Evolutionary conservation across 345 rosid genomes (phyloP).

Genomic region (Passiflora organensis): DNA sequence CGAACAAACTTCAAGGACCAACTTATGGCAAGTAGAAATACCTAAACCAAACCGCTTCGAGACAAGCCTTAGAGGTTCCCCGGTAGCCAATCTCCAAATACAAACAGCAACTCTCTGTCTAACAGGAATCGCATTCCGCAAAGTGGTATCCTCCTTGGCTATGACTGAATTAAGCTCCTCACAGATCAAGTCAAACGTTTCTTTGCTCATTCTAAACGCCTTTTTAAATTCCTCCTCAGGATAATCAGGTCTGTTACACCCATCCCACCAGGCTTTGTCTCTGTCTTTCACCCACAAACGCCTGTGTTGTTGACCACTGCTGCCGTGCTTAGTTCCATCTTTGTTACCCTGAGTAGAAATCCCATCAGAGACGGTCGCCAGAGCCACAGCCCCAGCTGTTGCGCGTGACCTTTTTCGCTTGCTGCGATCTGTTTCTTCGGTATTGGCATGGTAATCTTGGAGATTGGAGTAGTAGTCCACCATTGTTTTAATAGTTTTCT

Average conservation of each 20-base stretch:
- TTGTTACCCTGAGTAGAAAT: not conserved
- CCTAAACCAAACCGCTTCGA: constrained; percentile 76
- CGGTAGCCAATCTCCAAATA: constrained; percentile 80
- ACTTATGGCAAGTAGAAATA: constrained; percentile 74
- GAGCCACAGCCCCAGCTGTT: constrained; percentile 29
- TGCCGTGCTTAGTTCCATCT: not conserved
- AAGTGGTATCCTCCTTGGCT: constrained; percentile 82
- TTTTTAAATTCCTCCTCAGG: constrained; percentile 75
- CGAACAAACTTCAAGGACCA: constrained; percentile 71
- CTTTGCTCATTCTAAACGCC: constrained; percentile 77
- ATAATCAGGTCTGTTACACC: constrained; percentile 62
- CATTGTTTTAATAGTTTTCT: constrained; percentile 28
- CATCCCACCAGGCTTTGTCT: constrained; percentile 92
- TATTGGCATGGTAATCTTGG: constrained; percentile 34
- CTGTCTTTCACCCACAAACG: constrained; percentile 92
- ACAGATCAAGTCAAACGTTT: constrained; percentile 74
- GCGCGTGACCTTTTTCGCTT: constrained; percentile 57
- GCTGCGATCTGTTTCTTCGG: constrained; percentile 33
- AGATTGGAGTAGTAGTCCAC: constrained; percentile 31
- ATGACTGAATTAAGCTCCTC: constrained; percentile 71
- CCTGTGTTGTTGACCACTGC: constrained; percentile 40
- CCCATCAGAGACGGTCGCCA: constrained; percentile 16
- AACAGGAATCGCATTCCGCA: constrained; percentile 86
- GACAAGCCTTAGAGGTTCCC: constrained; percentile 66
- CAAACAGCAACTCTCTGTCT: constrained; percentile 92